Conservation (phyloP, 305 asterid genomes). For the Fraxinus dipetala region DNA sequence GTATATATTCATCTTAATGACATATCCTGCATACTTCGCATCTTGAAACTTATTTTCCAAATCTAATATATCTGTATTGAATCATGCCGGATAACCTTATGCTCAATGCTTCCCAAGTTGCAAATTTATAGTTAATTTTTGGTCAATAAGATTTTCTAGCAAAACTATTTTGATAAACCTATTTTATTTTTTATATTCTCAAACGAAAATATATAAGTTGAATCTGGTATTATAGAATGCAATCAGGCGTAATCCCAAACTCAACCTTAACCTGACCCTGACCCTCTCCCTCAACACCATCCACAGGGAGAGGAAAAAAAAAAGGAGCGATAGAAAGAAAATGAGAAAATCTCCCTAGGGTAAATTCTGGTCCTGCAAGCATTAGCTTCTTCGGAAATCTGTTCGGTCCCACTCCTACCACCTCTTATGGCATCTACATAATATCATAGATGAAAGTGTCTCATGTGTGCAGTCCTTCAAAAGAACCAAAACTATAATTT, state of each 20-base stretch:
- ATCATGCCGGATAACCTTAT: background rate
- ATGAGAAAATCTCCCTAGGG: background rate
- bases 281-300: background rate
- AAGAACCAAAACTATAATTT: background rate
- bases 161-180: background rate
- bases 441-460: background rate
- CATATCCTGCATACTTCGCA: background rate
- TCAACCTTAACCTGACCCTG: background rate
- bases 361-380: background rate
- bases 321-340: background rate
- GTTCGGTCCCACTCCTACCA: background rate
- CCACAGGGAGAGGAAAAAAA: background rate
- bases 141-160: background rate
- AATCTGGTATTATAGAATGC: background rate
- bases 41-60: background rate
- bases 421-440: background rate
- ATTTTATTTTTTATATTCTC: background rate
- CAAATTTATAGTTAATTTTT: background rate
- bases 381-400: background rate
- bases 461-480: background rate
- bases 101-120: background rate
- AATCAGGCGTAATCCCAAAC: background rate
- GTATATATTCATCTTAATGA: background rate
- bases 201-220: background rate
- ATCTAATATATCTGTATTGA: background rate